Evolutionary conservation across 306 rosid genomes (phyloP), one percentile per base, ranked within the genome.

Genomic region (Vigna angularis): DNA sequence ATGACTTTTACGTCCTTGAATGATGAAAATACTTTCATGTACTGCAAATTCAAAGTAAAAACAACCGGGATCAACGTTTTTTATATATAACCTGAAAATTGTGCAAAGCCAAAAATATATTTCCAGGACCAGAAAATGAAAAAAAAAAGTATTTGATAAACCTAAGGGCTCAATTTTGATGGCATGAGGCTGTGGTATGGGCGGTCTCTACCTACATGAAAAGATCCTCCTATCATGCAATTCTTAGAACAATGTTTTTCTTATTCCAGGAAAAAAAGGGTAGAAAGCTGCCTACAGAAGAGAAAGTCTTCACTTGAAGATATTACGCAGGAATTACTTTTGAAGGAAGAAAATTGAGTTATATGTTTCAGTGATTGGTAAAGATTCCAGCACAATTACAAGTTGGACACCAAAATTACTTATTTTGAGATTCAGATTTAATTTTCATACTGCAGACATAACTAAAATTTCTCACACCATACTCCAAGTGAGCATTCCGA

Each of bases 1-100:
- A 96, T 88, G 51, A 96, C 96, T 83, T 90, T 96, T 42, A 90
- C 87, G 68, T 96, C 94, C 83, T 90, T 96, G 90, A 88, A 96
- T 11, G 94, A 77, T 63, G 93, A 90, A 82, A 93, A 93, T 76
- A 88, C 81, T 15, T 84, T 73, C 86, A 75, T 83, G 80, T 88
- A 83, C 99, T 96, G 92, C 77, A 83, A 26, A 64, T 83, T 40
- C 50, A 0, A 87, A 67, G 74, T 38, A 49, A 42, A 88, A 79
- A 61, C 20, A 49, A 71, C 51, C 79, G 53, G 30, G 76, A 78
- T 49, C 56, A 70, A 16, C 13, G 34, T 26, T 18, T 50, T 69
- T 71, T 70, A 62, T 32, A 61, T 20, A 52, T 28, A 10, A 78
- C n/a, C 36, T 5, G 44, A 52, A 34, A 66, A 69, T 17, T 17